Evolutionary conservation across 106 monocot genomes (phyloP).

Genomic region (Amphibolis antarctica): DNA sequence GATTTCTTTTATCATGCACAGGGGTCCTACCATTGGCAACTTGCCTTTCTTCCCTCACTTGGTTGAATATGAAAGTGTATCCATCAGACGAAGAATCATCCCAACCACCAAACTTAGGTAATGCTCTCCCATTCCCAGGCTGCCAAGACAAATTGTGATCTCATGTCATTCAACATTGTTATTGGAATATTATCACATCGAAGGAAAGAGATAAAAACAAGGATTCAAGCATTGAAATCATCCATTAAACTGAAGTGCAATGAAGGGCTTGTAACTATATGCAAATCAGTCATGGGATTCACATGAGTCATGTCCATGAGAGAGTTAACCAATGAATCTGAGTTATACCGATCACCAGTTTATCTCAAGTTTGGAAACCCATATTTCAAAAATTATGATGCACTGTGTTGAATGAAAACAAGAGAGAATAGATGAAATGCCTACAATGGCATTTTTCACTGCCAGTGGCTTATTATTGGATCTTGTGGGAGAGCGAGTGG

Average conservation of each 20-base stretch:
- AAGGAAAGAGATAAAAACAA: too few relatives aligned
- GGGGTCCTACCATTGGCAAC: not conserved
- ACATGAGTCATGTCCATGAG: too few relatives aligned
- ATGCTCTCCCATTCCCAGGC: not conserved
- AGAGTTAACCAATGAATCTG: too few relatives aligned
- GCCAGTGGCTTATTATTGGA: not conserved
- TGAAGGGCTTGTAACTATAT: too few relatives aligned
- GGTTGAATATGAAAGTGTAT: slow-evolving; percentile 2
- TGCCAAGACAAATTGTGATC: not conserved
- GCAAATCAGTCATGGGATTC: too few relatives aligned
- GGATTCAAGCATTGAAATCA: too few relatives aligned
- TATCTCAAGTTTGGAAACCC: too few relatives aligned
- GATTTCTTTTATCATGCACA: not conserved
- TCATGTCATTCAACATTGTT: not conserved
- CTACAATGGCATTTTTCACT: not conserved
- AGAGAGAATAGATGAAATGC: not conserved
- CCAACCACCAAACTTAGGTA: slow-evolving; percentile 7
- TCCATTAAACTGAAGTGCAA: too few relatives aligned
- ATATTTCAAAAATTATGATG: too few relatives aligned
- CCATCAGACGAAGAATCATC: not conserved
- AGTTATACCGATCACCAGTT: too few relatives aligned
- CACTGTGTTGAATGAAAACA: not conserved
- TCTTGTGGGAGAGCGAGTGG: not conserved
- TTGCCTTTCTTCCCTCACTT: not conserved
- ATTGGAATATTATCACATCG: too few relatives aligned